Percentiles rank a stretch among this genome's conserved stretches.
phyloP scores from a whole-genome alignment of 2,329 filamentous ascomycete genomes.

The Pseudogymnoascus sp. region DNA sequence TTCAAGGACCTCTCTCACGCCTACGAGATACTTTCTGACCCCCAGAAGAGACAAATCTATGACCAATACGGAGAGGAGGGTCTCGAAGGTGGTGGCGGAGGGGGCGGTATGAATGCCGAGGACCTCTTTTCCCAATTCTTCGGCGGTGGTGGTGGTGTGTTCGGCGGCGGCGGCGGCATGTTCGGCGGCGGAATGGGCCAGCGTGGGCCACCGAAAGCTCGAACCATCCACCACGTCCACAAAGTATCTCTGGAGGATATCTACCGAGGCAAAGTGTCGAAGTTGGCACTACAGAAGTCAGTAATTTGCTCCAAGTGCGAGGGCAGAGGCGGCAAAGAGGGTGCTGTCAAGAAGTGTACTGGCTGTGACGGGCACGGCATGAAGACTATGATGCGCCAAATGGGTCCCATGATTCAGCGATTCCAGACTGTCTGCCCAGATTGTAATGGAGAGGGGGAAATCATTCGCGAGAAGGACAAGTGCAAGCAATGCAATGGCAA shows the following conservation, averaged over 20 bases:
- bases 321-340: slow-evolving; percentile 91
- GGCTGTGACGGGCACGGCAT: slow-evolving; percentile 92
- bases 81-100: slow-evolving; percentile 76
- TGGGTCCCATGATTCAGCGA: slow-evolving; percentile 99
- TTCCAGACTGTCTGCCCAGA: slow-evolving; percentile 99
- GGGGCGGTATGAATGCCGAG: slow-evolving; percentile 85
- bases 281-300: slow-evolving; percentile 93
- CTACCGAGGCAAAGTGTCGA: slow-evolving; percentile 95
- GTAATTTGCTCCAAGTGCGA: slow-evolving; percentile 94
- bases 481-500: slow-evolving; percentile 96
- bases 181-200: slow-evolving; percentile 69
- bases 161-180: slow-evolving; percentile 63
- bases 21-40: slow-evolving; percentile 88
- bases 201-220: slow-evolving; percentile 75
- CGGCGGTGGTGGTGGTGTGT: slow-evolving; percentile 52
- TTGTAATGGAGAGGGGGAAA: slow-evolving; percentile 95
- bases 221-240: slow-evolving; percentile 96
- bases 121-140: slow-evolving; percentile 98
- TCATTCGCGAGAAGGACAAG: slow-evolving; percentile 91
- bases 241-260: slow-evolving; percentile 97
- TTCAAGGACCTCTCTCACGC: slow-evolving; percentile 97
- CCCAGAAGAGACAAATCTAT: slow-evolving; percentile 85
- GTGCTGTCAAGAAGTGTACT: slow-evolving; percentile 85
- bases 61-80: slow-evolving; percentile 98
- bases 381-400: slow-evolving; percentile 99